Base-by-base conservation (phyloP, 768 basidiomycete genomes). In the Daedalea quercina region DNA sequence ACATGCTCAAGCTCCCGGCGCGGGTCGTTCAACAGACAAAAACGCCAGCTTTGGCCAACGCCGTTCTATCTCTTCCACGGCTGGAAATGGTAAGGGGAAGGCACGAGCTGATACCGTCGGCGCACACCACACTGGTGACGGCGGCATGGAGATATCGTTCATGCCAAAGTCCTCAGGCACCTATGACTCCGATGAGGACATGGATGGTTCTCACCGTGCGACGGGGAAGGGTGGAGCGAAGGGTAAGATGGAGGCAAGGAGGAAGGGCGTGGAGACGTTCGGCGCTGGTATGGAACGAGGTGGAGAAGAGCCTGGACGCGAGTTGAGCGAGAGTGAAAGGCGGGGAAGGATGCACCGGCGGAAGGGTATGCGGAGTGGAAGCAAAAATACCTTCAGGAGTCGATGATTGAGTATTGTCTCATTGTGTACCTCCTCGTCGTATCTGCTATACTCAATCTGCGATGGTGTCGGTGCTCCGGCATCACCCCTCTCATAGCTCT, bases 221-320 rank as follows among this genome's bases (percentile, higher is more conserved):
- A 62, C 51, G 62, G 57, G 20, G 61, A 47, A 20, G 54, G 52
- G 53, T 52, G 34, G n/a, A n/a, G n/a, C 34, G 35, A 33, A 47
- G 68, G 63, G 69, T 65, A 47, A 70, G 67, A 58, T 62, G 69
- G 62, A 65, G 68, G 62, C 3, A 45, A 60, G 57, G 54, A 71
- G 77, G 62, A 85, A 80, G 65, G 85, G 82, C 24, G 80, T 84
- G 41, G 90, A 94, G 68, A 69, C 69, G 43, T 94, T 95, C 63
- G 94, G 93, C 24, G 87, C 84, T 42, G 93, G 94, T 22, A 73
- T 98, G 83, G 92, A 96, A 74, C 85, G 77, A 60, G 91, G 90
- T 1, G 77, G 79, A 1, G 74, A 73, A 45, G 79, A 78, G 37
- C 67, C 70, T 9, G 71, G 60, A 41, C 47, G 45, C 12, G 76